These are phyloP conservation scores for Hypoxylon lienhwacheense DNA, from an alignment of 495 filamentous ascomycete species.

Conservation along the genomic window DNA sequence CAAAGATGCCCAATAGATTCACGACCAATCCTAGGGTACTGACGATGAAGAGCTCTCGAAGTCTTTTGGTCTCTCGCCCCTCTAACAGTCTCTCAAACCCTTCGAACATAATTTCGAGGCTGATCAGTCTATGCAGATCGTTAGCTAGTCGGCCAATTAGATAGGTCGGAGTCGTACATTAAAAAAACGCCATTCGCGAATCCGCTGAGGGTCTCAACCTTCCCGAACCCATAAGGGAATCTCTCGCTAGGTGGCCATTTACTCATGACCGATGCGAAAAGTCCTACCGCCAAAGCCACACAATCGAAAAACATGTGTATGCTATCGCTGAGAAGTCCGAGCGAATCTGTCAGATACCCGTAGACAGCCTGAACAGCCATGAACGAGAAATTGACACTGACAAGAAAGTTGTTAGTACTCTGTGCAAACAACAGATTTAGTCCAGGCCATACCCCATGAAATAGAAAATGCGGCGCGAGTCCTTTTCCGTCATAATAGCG, in stretches of 20 bases:
- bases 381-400: slow-evolving; percentile 87
- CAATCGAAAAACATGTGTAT: slow-evolving; percentile 99
- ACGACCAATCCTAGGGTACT: slow-evolving; percentile 82
- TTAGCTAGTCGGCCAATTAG: slow-evolving; percentile 1
- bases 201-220: slow-evolving; percentile 93
- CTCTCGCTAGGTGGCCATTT: slow-evolving; percentile 89
- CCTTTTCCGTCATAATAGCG: slow-evolving; percentile 84
- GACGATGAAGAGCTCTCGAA: slow-evolving; percentile 85
- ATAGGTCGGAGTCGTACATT: slow-evolving; percentile 59
- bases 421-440: not conserved
- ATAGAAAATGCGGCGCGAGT: slow-evolving; percentile 95
- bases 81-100: slow-evolving; percentile 83
- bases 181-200: slow-evolving; percentile 97
- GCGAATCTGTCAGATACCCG: slow-evolving; percentile 86
- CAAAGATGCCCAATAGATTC: slow-evolving; percentile 88
- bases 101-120: slow-evolving; percentile 94
- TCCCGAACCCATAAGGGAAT: slow-evolving; percentile 95
- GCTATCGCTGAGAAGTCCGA: slow-evolving; percentile 92
- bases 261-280: slow-evolving; percentile 94
- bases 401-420: slow-evolving; percentile 8
- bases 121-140: slow-evolving; percentile 70
- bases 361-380: slow-evolving; percentile 96
- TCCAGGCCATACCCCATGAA: slow-evolving; percentile 74
- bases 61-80: slow-evolving; percentile 76
- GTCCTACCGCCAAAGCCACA: slow-evolving; percentile 83